phyloP scores from a whole-genome alignment of 176 grass and related monocot genomes.

The Avena eriantha region DNA sequence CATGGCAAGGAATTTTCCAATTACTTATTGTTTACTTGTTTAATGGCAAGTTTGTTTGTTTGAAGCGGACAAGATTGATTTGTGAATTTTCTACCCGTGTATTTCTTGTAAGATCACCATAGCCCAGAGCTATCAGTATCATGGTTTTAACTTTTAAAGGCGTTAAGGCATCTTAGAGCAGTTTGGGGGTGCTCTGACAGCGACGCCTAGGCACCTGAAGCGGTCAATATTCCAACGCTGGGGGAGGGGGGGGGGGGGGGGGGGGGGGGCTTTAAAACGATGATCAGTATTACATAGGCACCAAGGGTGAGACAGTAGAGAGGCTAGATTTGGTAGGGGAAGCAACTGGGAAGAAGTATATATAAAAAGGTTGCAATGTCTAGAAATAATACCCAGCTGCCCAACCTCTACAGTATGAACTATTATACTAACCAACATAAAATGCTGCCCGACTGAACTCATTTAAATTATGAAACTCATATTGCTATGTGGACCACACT shows the following conservation, averaged over 20 bases:
- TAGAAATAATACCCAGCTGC: not conserved
- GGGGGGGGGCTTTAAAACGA: too few species aligned
- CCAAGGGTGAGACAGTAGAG: not conserved
- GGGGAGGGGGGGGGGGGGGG: too few species aligned
- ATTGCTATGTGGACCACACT: not conserved
- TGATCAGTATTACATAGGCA: not conserved
- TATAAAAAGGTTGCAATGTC: not conserved
- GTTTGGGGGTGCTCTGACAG: too few species aligned
- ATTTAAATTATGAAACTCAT: slow-evolving; percentile 7
- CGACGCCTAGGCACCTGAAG: too few species aligned
- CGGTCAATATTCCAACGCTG: too few species aligned
- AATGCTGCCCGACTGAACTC: not conserved
- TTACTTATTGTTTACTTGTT: not conserved
- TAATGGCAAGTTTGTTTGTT: not conserved
- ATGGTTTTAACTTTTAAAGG: too few species aligned
- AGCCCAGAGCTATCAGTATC: not conserved
- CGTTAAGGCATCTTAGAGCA: too few species aligned
- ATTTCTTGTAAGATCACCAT: not conserved
- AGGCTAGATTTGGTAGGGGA: not conserved
- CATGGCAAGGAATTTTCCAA: not conserved
- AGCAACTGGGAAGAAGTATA: not conserved
- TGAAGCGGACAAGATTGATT: not conserved
- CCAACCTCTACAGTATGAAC: not conserved
- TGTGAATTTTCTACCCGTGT: not conserved
- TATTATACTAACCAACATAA: not conserved